phyloP scores from a whole-genome alignment of 352 stramenopile species.

The Pythium brachiatum region DNA sequence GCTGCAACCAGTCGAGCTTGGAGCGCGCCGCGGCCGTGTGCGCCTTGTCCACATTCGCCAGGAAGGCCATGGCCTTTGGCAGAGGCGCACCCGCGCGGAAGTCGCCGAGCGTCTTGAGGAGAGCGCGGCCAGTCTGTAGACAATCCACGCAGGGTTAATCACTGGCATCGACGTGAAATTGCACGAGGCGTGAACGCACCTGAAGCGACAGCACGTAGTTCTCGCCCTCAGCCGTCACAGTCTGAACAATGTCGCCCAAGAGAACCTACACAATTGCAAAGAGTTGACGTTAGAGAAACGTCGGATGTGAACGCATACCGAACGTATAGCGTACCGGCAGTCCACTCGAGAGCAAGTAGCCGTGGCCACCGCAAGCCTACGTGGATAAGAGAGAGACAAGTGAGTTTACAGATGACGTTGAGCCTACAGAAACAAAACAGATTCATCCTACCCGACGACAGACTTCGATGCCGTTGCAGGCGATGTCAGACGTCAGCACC shows the following conservation, averaged over 20 bases:
- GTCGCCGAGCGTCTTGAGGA: constrained; percentile 43
- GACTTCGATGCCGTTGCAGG: constrained; percentile 46
- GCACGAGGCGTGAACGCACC: constrained; percentile 17
- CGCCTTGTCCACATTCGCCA: constrained; percentile 47
- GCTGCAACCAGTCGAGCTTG: constrained; percentile 36
- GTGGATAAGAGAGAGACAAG: background rate
- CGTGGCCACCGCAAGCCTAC: constrained; percentile 92
- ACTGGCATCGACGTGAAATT: background rate
- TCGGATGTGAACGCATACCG: background rate
- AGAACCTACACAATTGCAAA: constrained; percentile 27
- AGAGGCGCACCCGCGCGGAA: constrained; percentile 32
- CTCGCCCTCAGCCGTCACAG: constrained; percentile 95
- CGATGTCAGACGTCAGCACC: constrained; percentile 52
- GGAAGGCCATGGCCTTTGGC: constrained; percentile 41
- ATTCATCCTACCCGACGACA: constrained; percentile 36
- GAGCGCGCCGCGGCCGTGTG: background rate
- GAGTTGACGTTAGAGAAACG: background rate
- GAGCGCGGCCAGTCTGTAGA: constrained; percentile 16
- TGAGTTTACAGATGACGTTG: background rate
- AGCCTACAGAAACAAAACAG: background rate
- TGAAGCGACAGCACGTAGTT: constrained; percentile 96
- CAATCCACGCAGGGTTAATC: background rate
- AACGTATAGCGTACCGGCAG: constrained; percentile 31
- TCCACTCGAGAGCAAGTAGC: constrained; percentile 87
- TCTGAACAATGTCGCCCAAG: constrained; percentile 91